Base-by-base conservation (phyloP, 2,329 filamentous ascomycete genomes). In the Ophiostoma novo-ulmi region DNA sequence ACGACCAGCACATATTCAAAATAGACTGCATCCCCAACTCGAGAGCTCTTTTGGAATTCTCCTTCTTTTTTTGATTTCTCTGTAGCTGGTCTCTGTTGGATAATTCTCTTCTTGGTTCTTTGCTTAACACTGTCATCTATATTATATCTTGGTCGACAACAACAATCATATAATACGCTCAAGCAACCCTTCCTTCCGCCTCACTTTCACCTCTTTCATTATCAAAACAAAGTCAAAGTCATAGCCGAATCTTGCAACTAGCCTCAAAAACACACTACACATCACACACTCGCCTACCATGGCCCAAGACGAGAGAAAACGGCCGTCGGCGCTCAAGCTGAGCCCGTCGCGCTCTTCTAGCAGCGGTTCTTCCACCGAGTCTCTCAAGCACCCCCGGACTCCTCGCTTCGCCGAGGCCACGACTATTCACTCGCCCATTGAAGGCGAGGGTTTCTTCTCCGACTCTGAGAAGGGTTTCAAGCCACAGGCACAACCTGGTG, bases 391-490 rank as follows among this genome's bases (percentile, higher is more conserved):
- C 55, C 90, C 90, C 73, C 86, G 91, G 77, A 90, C 89, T 75
- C 90, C 91, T 76, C 89, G 91, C 77, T 94, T 94, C 77, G 90
- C 90, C 70, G 91, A 94, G 82, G 91, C 91, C 64, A 94, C 91
- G 39, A 86, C 90, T 38, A 88, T 94, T 69, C 84, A 93, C 81
- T 94, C 91, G 66, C 91, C 91, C 61, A 83, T 93, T 76, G 90
- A 93, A 73, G 71, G 69, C 31, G 69, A 48, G 35, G 83, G 84
- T 41, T 87, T 88, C 10, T 91, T 91, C 76, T 83, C 84, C 75
- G 85, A 89, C 73, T 84, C 85, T 67, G 85, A 87, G 61, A 82
- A 81, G 73, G 84, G 84, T 63, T 83, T 87, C 78, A 81, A 83
- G 75, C 83, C 86, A 69, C 86, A 91, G 78, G 82, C 89, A 70